Base-by-base conservation (phyloP, 352 stramenopile genomes). In the Sclerospora graminicola region DNA sequence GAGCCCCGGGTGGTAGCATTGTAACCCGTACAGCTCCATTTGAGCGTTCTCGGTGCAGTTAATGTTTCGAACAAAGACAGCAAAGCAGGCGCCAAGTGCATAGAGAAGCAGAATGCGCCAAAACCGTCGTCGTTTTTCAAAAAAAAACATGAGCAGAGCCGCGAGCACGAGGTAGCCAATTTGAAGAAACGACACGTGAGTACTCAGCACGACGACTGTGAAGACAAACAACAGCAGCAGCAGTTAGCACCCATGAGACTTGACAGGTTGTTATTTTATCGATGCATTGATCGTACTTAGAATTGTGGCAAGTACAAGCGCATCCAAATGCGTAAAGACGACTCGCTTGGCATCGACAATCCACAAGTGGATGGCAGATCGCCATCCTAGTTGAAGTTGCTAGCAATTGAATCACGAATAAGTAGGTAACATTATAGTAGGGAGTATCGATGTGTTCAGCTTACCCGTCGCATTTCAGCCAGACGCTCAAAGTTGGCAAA, bases 121-220 rank as follows among this genome's bases (percentile, higher is more conserved):
- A 8, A 93, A 78, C 0, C 69, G 68, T 5, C 78, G 60, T 6
- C 78, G 68, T 36, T 87, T 69, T 30, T 89, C 69, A 35, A 89
- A 86, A 63, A 89, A 90, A 8, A 93, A 45, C 52, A 89, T 89
- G 1, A 88, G 52, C 10, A 87, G 31, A 26, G 82, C 78, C 18
- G 81, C 78, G 7, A 93, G 51, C n/a, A 86, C 61, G 14, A 93
- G 49, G 19, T 89, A 93, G 10, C 81, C 81, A 21, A 85, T 83
- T 54, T 93, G 81, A 31, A 93, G 66, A 32, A 93, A 79, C 1
- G 76, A 90, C 2, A 89, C 78, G 4, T 68, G 56, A 4, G 81
- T 89, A 43, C 81, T 93, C 18, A 93, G 49, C 0, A 76, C 77
- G 21, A 93, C 81, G 26, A 73, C 78, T 90, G 52, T 8, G 60